Percentiles rank a stretch among this genome's conserved stretches.
These are phyloP conservation scores for Flaveria brownii DNA, from an alignment of 129 eudicot genomes.

Conservation along the genomic window DNA sequence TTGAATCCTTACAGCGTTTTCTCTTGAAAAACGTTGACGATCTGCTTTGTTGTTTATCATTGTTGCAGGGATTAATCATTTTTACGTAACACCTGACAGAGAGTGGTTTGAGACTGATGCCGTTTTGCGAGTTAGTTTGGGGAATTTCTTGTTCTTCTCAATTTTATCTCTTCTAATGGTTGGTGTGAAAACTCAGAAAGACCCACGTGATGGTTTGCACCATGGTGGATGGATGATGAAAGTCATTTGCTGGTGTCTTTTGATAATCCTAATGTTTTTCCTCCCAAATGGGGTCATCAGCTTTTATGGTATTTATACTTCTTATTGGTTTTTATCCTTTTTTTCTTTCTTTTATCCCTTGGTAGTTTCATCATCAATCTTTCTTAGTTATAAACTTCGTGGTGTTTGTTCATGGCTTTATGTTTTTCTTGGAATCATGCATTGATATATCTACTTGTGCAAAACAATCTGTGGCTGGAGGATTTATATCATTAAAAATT, in stretches of 20 bases:
- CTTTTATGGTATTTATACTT: constrained; percentile 69
- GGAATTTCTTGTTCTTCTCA: constrained; percentile 89
- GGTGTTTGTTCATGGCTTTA: neutral
- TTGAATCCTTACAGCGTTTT: constrained; percentile 12
- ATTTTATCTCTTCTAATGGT: constrained; percentile 75
- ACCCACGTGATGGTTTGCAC: constrained; percentile 93
- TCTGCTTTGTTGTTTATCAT: constrained; percentile 16
- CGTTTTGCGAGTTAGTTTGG: constrained; percentile 97
- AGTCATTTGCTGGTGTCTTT: constrained; percentile 82
- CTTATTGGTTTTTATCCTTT: neutral
- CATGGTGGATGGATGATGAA: constrained; percentile 99
- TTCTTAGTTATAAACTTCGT: constrained; percentile 3
- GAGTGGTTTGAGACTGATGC: constrained; percentile 99
- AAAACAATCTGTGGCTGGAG: neutral
- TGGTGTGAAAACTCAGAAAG: constrained; percentile 92
- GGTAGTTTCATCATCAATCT: neutral
- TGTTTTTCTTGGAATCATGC: neutral
- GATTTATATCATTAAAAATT: neutral
- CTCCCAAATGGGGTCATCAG: constrained; percentile 86
- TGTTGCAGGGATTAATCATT: constrained; percentile 93
- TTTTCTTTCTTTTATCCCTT: neutral
- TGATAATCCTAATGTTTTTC: constrained; percentile 88
- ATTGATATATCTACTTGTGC: neutral
- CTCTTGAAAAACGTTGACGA: neutral
- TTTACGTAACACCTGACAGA: constrained; percentile 79